Evolutionary conservation across 345 rosid genomes (phyloP), one percentile per base, ranked within the genome.

Genomic region (Gossypium stocksii): DNA sequence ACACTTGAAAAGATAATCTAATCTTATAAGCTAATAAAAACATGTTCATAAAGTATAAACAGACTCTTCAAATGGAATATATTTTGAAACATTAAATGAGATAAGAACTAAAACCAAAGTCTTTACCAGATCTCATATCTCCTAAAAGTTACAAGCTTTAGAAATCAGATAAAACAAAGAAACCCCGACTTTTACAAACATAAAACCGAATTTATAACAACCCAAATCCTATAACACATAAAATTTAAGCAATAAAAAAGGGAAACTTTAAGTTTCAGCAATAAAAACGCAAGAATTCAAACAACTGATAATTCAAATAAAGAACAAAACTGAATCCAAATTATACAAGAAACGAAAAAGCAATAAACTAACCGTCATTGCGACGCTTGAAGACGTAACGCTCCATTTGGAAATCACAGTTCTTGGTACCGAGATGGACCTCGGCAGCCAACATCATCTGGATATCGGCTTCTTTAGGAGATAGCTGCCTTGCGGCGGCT

Each of bases 391-490:
- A 59, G 9, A 59, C 64, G 64, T 58, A 58, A 58, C 63, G 63
- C 1, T 58, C 63, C 63, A 58, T 58, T 12, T 58, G 38, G 63
- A 58, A 58, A 58, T 58, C 63, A 22, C 63, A 58, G 38, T 58
- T 58, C 34, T 58, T 58, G 63, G 63, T 58, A 22, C 63, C 63
- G 63, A 58, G 63, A 58, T 58, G 63, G 63, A 58, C 63, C 34
- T 58, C 63, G 63, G 63, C 63, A 23, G 38, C 63, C 63, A 58
- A 58, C 63, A 58, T 58, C 63, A 58, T 58, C 63, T 58, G 63
- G 34, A 58, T 22, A 7, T 58, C 63, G 34, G 34, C 63, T 23
- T 58, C 63, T 58, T 58, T 58, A 58, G 34, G 63, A 58, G 62
- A 58, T 23, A 58, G 29, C 29, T 58, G 62, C 62, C 62, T 58